phyloP scores from a whole-genome alignment of 768 basidiomycete species.

The Trametes elegans region DNA sequence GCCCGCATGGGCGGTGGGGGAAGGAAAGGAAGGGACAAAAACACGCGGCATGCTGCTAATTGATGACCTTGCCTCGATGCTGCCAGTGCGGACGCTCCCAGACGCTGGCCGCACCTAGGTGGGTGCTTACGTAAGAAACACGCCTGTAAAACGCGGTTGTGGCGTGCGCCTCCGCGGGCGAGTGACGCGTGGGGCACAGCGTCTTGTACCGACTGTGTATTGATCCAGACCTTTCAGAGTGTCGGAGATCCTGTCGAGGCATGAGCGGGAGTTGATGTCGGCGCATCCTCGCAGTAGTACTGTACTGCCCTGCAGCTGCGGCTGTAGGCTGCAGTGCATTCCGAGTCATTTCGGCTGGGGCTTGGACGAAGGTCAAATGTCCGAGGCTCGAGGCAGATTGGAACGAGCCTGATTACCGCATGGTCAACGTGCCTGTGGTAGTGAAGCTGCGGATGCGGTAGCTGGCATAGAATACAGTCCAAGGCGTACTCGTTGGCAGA shows the following conservation, averaged over 20 bases:
- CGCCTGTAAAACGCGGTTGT: constrained; percentile 24
- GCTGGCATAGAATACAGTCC: no score
- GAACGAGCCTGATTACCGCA: no score
- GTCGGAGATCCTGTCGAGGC: constrained; percentile 1
- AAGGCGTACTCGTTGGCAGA: no score
- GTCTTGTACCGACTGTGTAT: neutral
- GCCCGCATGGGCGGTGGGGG: constrained; percentile 8
- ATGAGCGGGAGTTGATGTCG: neutral
- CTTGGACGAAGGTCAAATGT: no score
- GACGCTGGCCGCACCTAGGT: neutral
- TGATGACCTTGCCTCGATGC: neutral
- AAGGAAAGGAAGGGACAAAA: constrained; percentile 1
- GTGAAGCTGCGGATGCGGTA: no score
- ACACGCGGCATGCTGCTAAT: constrained; percentile 20
- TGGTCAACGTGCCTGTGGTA: no score
- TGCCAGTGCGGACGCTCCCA: neutral
- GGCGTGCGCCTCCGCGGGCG: constrained; percentile 12
- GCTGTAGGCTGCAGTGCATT: neutral
- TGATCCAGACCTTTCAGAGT: neutral
- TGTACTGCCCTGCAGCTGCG: no score
- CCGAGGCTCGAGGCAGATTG: no score
- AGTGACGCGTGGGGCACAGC: neutral
- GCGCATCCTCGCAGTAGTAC: constrained; percentile 8
- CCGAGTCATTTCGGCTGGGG: neutral
- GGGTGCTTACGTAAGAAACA: constrained; percentile 20